Conservation (phyloP, 31 red algal species). For the Odonthalia washingtoniensis region DNA sequence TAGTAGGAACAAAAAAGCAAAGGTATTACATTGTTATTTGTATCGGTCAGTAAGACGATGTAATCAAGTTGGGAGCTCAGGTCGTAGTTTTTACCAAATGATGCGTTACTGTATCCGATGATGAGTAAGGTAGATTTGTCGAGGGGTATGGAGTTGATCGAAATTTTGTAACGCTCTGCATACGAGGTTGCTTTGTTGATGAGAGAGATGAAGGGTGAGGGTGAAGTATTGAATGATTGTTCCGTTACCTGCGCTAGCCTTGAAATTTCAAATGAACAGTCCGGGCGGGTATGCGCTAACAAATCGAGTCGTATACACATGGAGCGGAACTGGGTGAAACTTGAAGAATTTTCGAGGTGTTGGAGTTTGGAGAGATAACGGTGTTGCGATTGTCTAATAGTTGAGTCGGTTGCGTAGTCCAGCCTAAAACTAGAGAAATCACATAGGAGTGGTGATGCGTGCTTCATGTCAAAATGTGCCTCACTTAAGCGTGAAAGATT, state of each 20-base stretch:
- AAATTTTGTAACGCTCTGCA: background rate
- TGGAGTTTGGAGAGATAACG: too few relatives aligned
- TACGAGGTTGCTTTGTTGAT: slow-evolving; percentile 22
- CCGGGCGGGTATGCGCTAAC: too few relatives aligned
- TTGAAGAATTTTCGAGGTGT: too few relatives aligned
- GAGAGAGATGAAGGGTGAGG: background rate
- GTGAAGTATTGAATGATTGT: background rate
- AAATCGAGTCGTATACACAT: too few relatives aligned
- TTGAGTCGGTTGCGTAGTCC: too few relatives aligned
- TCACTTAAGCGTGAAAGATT: too few relatives aligned
- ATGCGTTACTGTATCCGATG: slow-evolving; percentile 37
- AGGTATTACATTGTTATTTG: background rate
- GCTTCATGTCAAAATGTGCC: too few relatives aligned
- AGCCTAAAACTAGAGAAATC: too few relatives aligned
- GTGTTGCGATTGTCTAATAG: too few relatives aligned
- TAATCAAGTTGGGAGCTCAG: slow-evolving; percentile 28
- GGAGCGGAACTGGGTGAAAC: too few relatives aligned
- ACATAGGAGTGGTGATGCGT: too few relatives aligned
- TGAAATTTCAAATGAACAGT: too few relatives aligned
- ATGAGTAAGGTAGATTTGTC: slow-evolving; percentile 15
- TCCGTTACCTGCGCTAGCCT: slow-evolving; percentile 37
- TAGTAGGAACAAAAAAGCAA: slow-evolving; percentile 40
- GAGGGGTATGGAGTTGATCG: background rate
- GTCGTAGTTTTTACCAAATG: slow-evolving; percentile 40
- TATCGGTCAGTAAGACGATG: slow-evolving; percentile 13